These are phyloP conservation scores for Aspergillus costaricaensis DNA, from an alignment of 2,329 filamentous ascomycete species.

Conservation along the genomic window DNA sequence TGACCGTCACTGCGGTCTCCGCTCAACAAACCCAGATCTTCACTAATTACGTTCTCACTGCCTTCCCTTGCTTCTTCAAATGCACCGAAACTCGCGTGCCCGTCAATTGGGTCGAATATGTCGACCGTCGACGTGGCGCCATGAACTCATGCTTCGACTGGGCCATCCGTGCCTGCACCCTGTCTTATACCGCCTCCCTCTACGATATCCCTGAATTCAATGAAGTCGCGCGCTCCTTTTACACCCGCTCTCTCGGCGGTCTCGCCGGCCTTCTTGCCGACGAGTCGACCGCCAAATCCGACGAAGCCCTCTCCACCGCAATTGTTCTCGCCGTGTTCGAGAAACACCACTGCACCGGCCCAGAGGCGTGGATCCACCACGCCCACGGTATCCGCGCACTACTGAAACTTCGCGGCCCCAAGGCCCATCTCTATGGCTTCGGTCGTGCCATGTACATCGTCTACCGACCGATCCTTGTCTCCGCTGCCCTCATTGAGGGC, in stretches of 20 bases:
- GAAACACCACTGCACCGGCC: conserved; percentile 39
- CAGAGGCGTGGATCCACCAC: conserved; percentile 41
- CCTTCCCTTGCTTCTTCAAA: conserved; percentile 33
- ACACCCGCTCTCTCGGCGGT: conserved; percentile 32
- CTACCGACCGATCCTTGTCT: conserved; percentile 39
- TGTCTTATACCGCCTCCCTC: conserved; percentile 21
- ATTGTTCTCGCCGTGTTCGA: conserved; percentile 41
- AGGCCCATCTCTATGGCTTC: conserved; percentile 35
- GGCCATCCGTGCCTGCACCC: conserved; percentile 24
- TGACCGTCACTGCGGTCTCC: conserved; percentile 28
- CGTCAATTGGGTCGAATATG: conserved; percentile 33
- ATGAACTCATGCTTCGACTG: conserved; percentile 25
- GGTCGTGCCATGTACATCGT: conserved; percentile 38
- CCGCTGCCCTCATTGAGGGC: conserved; percentile 35
- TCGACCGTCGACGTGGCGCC: conserved; percentile 20
- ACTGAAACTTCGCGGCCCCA: conserved; percentile 37
- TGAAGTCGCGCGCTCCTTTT: conserved; percentile 29
- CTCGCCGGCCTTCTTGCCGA: conserved; percentile 31
- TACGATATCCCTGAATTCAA: conserved; percentile 27
- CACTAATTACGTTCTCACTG: conserved; percentile 30
- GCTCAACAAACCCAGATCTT: conserved; percentile 31
- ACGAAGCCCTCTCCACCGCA: conserved; percentile 37
- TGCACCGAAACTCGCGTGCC: conserved; percentile 30
- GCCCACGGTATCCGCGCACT: conserved; percentile 37
- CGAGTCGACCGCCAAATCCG: conserved; percentile 30